Evolutionary conservation across 2,329 filamentous ascomycete species (phyloP).

Genomic region (Paradendryphiella salina): DNA sequence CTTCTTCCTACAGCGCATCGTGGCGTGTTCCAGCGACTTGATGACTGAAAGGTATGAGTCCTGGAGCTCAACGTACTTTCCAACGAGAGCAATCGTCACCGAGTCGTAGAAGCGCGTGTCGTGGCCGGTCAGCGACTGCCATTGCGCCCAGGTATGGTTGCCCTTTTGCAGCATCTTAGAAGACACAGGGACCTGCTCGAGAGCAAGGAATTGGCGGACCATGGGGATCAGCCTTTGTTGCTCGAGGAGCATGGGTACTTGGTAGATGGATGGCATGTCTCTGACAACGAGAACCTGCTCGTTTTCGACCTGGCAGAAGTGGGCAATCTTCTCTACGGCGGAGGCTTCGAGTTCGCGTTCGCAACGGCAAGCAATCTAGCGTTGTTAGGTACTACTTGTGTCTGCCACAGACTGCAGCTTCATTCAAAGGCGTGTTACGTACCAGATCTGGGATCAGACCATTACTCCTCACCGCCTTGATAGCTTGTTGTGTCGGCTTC

Average conservation of each 20-base stretch:
- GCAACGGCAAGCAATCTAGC: slow-evolving; percentile 87
- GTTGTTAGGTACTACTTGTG: slow-evolving; percentile 5
- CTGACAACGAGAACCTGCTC: slow-evolving; percentile 86
- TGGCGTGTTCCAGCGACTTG: slow-evolving; percentile 87
- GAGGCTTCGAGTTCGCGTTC: slow-evolving; percentile 71
- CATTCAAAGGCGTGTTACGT: slow-evolving; percentile 25
- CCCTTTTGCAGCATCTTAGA: slow-evolving; percentile 65
- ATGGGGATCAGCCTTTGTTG: slow-evolving; percentile 73
- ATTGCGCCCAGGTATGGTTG: slow-evolving; percentile 72
- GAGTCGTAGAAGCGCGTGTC: slow-evolving; percentile 68
- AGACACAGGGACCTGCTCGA: slow-evolving; percentile 62
- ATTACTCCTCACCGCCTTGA: slow-evolving; percentile 79
- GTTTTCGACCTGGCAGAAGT: slow-evolving; percentile 82
- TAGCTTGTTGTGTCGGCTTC: slow-evolving; percentile 92
- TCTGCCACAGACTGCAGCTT: neutral
- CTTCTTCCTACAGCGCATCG: slow-evolving; percentile 82
- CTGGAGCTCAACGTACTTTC: slow-evolving; percentile 84
- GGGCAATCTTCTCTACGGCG: slow-evolving; percentile 85
- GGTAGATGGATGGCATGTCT: slow-evolving; percentile 88
- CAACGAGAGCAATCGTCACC: slow-evolving; percentile 83
- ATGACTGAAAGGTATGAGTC: slow-evolving; percentile 84
- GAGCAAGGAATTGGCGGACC: slow-evolving; percentile 66
- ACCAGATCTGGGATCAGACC: slow-evolving; percentile 67
- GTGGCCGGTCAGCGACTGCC: slow-evolving; percentile 71
- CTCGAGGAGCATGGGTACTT: slow-evolving; percentile 89